These are phyloP conservation scores for Ogataea pilisensis DNA, from an alignment of 805 yeast species.

Conservation along the genomic window DNA sequence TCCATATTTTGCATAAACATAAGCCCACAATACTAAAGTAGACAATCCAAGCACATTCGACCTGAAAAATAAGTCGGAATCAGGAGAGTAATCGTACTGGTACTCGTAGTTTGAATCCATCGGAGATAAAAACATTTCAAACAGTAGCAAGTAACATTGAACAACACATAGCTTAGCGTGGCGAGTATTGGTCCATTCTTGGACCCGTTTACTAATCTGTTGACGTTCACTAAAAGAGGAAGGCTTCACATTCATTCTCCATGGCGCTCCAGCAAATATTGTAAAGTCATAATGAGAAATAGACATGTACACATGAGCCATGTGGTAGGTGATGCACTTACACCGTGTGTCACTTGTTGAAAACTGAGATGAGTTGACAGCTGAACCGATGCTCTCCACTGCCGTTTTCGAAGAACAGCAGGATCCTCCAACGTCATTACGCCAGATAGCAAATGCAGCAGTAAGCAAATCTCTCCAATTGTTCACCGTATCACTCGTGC, in stretches of 20 bases:
- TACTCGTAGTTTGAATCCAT: conserved; percentile 40
- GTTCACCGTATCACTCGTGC: conserved; percentile 26
- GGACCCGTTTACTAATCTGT: conserved; percentile 44
- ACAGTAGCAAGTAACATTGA: conserved; percentile 57
- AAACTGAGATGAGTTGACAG: conserved; percentile 29
- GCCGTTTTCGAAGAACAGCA: conserved; percentile 34
- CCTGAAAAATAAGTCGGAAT: conserved; percentile 46
- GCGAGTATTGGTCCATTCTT: conserved; percentile 45
- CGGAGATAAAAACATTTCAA: conserved; percentile 59
- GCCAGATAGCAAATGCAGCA: conserved; percentile 70
- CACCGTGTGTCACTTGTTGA: conserved; percentile 44
- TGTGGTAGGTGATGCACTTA: conserved; percentile 64
- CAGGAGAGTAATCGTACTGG: conserved; percentile 45
- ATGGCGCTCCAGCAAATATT: conserved; percentile 77
- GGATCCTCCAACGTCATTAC: conserved; percentile 40
- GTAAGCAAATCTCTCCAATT: conserved; percentile 72
- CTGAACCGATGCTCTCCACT: conserved; percentile 25
- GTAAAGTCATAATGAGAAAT: conserved; percentile 76
- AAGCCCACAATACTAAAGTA: conserved; percentile 48
- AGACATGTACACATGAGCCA: conserved; percentile 68
- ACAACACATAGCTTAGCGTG: conserved; percentile 51
- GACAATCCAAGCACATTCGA: conserved; percentile 40
- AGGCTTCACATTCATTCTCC: conserved; percentile 67
- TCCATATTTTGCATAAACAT: conserved; percentile 44
- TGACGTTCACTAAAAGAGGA: conserved; percentile 45